Conservation (phyloP, 202 grass and related monocot genomes). For the Saccharum hybrid region DNA sequence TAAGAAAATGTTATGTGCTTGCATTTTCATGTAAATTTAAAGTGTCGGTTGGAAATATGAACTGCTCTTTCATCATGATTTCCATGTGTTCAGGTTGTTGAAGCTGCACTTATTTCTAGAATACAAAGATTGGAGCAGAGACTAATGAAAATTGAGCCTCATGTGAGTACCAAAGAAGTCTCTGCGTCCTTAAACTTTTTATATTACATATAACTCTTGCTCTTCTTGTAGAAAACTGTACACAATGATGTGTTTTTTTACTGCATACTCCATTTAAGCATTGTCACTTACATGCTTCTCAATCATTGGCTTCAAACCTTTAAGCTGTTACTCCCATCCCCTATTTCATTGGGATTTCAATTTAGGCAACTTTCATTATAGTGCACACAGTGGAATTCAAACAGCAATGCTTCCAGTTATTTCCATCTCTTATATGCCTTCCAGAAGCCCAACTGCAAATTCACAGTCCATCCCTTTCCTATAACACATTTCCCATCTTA, state of each 20-base stretch:
- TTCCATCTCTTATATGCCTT: slow-evolving; percentile 26
- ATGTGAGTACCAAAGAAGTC: slow-evolving; percentile 69
- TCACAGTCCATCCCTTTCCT: slow-evolving; percentile 3
- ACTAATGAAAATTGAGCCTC: slow-evolving; percentile 92
- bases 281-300: neutral
- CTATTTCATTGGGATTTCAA: slow-evolving; percentile 29
- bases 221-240: slow-evolving; percentile 23
- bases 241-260: neutral
- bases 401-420: slow-evolving; percentile 12
- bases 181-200: slow-evolving; percentile 25
- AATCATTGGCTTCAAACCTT: slow-evolving; percentile 6
- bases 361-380: slow-evolving; percentile 16
- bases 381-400: slow-evolving; percentile 23
- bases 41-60: slow-evolving; percentile 13
- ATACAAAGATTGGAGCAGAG: slow-evolving; percentile 87
- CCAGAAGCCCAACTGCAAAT: slow-evolving; percentile 23
- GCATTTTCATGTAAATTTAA: neutral
- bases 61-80: slow-evolving; percentile 28
- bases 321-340: neutral
- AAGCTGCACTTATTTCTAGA: slow-evolving; percentile 92
- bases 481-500: slow-evolving; percentile 36
- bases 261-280: slow-evolving; percentile 24
- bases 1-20: neutral
- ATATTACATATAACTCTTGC: slow-evolving; percentile 18
- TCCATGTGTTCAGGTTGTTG: slow-evolving; percentile 73